A percentile compares a stretch with the other conserved stretches of the same genome.
Evolutionary conservation across 805 yeast species (phyloP).

Genomic region (Candida nonsorbophila): DNA sequence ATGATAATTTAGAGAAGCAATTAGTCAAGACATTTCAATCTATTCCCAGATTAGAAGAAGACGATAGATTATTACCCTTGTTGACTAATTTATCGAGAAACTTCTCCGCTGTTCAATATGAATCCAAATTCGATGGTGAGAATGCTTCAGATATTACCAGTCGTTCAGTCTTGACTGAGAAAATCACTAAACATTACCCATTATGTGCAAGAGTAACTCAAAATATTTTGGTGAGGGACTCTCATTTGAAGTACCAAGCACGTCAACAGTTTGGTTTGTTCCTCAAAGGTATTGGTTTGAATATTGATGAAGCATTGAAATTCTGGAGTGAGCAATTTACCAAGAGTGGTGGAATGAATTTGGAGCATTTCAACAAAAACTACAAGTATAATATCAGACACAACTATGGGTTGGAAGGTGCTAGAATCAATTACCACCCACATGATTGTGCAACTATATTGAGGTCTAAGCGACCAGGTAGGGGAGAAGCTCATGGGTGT

Average conservation of each 20-base stretch:
- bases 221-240: conserved; percentile 49
- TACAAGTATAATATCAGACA: conserved; percentile 86
- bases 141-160: conserved; percentile 51
- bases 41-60: conserved; percentile 84
- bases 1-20: conserved; percentile 43
- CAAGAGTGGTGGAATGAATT: conserved; percentile 41
- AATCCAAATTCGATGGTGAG: conserved; percentile 41
- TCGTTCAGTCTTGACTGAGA: conserved; percentile 49
- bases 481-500: conserved; percentile 82
- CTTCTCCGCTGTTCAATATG: conserved; percentile 44
- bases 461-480: conserved; percentile 62
- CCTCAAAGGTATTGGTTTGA: conserved; percentile 84
- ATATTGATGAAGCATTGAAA: conserved; percentile 78
- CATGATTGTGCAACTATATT: conserved; percentile 78
- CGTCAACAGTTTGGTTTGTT: conserved; percentile 84
- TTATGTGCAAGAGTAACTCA: conserved; percentile 71
- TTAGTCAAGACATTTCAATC: conserved; percentile 68
- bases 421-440: conserved; percentile 78
- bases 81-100: conserved; percentile 66
- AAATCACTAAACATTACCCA: conserved; percentile 66
- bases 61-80: conserved; percentile 81
- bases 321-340: conserved; percentile 82
- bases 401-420: conserved; percentile 88
- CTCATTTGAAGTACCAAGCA: conserved; percentile 77
- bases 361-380: conserved; percentile 81